These are phyloP conservation scores for Rhodotorula sp. DNA, from an alignment of 1,284 basidiomycete species.

Conservation along the genomic window DNA sequence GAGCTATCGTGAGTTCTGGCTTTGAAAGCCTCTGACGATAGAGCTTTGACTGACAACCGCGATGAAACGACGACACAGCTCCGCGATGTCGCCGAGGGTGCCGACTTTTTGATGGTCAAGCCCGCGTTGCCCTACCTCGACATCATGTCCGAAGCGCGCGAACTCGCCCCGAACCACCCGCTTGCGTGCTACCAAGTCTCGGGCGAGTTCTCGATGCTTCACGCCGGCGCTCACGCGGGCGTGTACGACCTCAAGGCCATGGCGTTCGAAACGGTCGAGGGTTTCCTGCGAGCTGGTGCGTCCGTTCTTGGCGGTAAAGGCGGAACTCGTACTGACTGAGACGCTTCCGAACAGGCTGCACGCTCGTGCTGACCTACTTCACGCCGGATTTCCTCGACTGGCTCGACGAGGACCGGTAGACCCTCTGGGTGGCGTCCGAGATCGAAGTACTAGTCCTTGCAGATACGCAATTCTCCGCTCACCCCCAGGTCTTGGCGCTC, in stretches of 20 bases:
- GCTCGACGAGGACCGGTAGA: slow-evolving; percentile 57
- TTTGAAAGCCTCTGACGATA: background rate
- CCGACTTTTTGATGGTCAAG: slow-evolving; percentile 99
- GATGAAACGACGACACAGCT: slow-evolving; percentile 55
- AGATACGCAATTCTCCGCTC: too few relatives aligned
- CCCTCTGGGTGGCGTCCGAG: background rate
- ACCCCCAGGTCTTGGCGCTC: too few relatives aligned
- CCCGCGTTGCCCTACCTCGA: slow-evolving; percentile 95
- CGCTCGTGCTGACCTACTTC: slow-evolving; percentile 88
- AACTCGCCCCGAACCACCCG: slow-evolving; percentile 79
- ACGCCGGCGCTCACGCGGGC: slow-evolving; percentile 86
- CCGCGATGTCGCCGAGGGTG: slow-evolving; percentile 88
- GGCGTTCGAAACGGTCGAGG: slow-evolving; percentile 89
- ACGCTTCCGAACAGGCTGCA: slow-evolving; percentile 57
- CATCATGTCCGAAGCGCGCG: slow-evolving; percentile 82
- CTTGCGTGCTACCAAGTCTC: slow-evolving; percentile 89
- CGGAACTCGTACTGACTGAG: too few relatives aligned
- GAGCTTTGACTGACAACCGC: background rate
- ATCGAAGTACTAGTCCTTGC: background rate
- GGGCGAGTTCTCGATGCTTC: slow-evolving; percentile 96
- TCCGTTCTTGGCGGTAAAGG: too few relatives aligned
- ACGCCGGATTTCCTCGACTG: slow-evolving; percentile 93
- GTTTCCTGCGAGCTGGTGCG: slow-evolving; percentile 68
- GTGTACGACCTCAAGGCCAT: slow-evolving; percentile 87
- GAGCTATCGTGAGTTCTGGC: slow-evolving; percentile 73